phyloP scores from a whole-genome alignment of 768 basidiomycete genomes.

The Tricholoma sp. region DNA sequence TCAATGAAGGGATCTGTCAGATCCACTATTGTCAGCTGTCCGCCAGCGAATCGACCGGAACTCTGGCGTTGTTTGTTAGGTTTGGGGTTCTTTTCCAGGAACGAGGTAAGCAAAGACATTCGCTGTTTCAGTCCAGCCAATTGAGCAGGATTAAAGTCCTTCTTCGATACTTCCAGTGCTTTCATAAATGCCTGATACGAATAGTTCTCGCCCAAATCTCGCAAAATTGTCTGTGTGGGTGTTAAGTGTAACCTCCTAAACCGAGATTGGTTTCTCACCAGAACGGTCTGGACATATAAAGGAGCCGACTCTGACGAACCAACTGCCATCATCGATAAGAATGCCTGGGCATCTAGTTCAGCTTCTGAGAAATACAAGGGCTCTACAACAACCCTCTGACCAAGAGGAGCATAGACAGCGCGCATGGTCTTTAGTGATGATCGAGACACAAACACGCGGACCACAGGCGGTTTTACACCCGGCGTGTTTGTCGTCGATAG shows the following conservation, averaged over 20 bases:
- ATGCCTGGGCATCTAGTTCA: conserved; percentile 65
- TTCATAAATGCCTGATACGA: conserved; percentile 44
- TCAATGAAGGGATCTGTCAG: conserved; percentile 74
- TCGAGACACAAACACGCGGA: conserved; percentile 53
- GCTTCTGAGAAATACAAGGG: conserved; percentile 50
- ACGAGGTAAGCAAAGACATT: conserved; percentile 54
- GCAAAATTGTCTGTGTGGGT: conserved; percentile 44
- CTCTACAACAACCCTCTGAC: conserved; percentile 42
- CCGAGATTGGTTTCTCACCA: conserved; percentile 37
- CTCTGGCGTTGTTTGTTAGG: conserved; percentile 1
- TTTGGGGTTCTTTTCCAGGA: conserved; percentile 34
- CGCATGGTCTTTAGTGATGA: conserved; percentile 60
- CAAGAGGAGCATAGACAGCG: conserved; percentile 49
- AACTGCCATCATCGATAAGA: conserved; percentile 73
- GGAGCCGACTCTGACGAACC: conserved; percentile 58
- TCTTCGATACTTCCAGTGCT: conserved; percentile 40
- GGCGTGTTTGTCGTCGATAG: conserved; percentile 32
- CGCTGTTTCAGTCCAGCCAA: conserved; percentile 55
- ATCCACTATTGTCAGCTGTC: conserved; percentile 64
- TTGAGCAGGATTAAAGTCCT: conserved; percentile 54
- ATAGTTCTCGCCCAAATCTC: conserved; percentile 59
- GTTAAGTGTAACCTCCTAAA: neutral
- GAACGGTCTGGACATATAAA: conserved; percentile 62
- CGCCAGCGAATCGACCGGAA: conserved; percentile 41
- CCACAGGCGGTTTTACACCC: conserved; percentile 25